phyloP scores from a whole-genome alignment of 2,329 filamentous ascomycete species.

The Talaromyces sp. region DNA sequence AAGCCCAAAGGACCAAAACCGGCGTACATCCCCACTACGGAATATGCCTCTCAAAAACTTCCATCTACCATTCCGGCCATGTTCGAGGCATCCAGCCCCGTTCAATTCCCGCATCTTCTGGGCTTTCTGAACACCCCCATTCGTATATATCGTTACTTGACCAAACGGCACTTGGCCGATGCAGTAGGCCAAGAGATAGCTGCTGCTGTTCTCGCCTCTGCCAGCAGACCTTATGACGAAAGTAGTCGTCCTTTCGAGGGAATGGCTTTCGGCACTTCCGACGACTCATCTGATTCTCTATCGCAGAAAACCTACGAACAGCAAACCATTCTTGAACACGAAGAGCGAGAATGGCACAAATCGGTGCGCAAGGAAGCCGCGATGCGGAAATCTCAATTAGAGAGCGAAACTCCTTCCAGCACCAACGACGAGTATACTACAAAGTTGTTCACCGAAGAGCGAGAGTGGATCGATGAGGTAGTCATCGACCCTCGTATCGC shows the following conservation, averaged over 20 bases:
- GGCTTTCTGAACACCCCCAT: conserved; percentile 87
- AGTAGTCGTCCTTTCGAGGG: conserved; percentile 17
- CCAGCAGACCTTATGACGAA: conserved; percentile 35
- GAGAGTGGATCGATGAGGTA: conserved; percentile 69
- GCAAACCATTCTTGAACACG: conserved; percentile 58
- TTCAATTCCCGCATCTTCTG: conserved; percentile 82
- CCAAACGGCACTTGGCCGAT: conserved; percentile 75
- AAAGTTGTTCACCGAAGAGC: conserved; percentile 43
- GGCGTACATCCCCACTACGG: conserved; percentile 67
- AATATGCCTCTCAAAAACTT: conserved; percentile 64
- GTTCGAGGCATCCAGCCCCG: conserved; percentile 65
- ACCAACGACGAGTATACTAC: background rate
- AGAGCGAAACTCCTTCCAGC: conserved; percentile 22
- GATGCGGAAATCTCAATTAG: conserved; percentile 13
- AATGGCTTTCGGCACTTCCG: conserved; percentile 9
- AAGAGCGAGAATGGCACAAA: conserved; percentile 82
- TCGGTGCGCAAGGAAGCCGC: conserved; percentile 54
- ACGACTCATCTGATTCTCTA: conserved; percentile 21
- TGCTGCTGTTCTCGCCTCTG: conserved; percentile 64
- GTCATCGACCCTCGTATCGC: conserved; percentile 71
- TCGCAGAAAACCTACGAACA: conserved; percentile 53
- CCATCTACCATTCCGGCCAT: conserved; percentile 62
- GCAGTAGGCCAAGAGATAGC: conserved; percentile 82
- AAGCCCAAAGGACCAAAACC: conserved; percentile 56
- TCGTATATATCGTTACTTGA: conserved; percentile 82